phyloP scores from a whole-genome alignment of 1,139 yeast genomes.

The Sugiyamaella pinicola region DNA sequence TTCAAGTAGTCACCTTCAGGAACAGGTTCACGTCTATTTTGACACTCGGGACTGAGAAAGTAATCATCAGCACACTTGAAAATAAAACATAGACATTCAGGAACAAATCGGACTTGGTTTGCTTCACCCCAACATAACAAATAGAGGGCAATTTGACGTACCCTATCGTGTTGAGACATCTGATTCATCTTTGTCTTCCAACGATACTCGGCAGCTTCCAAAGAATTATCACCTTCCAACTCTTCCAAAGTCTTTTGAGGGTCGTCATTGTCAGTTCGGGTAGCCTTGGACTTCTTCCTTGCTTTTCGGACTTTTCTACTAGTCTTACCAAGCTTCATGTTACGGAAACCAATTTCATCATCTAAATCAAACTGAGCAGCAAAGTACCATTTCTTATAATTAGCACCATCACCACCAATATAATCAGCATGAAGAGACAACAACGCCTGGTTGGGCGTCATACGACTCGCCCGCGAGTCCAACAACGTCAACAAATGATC shows the following conservation, averaged over 20 bases:
- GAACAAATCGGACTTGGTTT: conserved; percentile 91
- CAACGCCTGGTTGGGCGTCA: conserved; percentile 95
- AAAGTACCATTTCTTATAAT: conserved; percentile 94
- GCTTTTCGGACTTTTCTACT: conserved; percentile 56
- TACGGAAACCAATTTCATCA: conserved; percentile 75
- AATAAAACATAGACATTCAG: conserved; percentile 90
- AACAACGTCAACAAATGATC: conserved; percentile 92
- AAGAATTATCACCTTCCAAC: conserved; percentile 81
- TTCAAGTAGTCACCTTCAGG: conserved; percentile 96
- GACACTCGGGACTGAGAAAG: conserved; percentile 84
- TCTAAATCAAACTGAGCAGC: conserved; percentile 90
- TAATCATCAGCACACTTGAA: conserved; percentile 93
- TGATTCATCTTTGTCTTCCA: conserved; percentile 81
- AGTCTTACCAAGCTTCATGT: conserved; percentile 77
- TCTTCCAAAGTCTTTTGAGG: conserved; percentile 68
- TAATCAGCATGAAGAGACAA: conserved; percentile 93
- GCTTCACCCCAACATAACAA: conserved; percentile 98
- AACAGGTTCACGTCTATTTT: conserved; percentile 70
- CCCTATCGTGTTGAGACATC: conserved; percentile 73
- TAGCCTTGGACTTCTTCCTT: conserved; percentile 62
- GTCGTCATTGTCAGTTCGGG: conserved; percentile 50
- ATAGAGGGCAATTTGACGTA: conserved; percentile 87
- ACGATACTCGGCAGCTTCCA: conserved; percentile 79
- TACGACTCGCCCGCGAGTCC: conserved; percentile 94
- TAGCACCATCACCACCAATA: conserved; percentile 92